phyloP scores from a whole-genome alignment of 2,329 filamentous ascomycete genomes.

The Aspergillus sp. region DNA sequence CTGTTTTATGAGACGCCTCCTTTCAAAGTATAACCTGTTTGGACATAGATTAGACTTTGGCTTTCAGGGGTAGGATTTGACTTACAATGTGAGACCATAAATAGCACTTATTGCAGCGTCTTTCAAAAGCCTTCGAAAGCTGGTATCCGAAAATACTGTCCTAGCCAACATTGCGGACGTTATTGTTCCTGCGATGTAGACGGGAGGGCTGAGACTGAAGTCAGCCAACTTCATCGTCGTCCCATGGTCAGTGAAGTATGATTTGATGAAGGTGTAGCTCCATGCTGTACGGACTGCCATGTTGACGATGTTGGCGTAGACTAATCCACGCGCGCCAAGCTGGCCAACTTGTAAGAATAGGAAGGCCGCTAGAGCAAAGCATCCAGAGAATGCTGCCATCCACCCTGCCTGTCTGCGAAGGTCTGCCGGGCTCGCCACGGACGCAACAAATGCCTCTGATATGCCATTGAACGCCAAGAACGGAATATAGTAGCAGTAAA shows the following conservation, averaged over 20 bases:
- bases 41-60: constrained; percentile 18
- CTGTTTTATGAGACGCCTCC: constrained; percentile 27
- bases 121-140: constrained; percentile 38
- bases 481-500: constrained; percentile 91
- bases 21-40: constrained; percentile 36
- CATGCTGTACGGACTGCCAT: constrained; percentile 83
- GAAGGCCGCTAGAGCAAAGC: constrained; percentile 73
- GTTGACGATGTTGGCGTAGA: constrained; percentile 84
- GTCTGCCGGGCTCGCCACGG: constrained; percentile 72
- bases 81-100: constrained; percentile 61
- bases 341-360: constrained; percentile 67
- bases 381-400: constrained; percentile 79
- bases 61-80: constrained; percentile 22
- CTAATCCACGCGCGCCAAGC: constrained; percentile 75
- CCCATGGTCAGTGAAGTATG: constrained; percentile 56
- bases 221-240: constrained; percentile 40
- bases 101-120: constrained; percentile 51
- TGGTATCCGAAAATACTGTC: constrained; percentile 11
- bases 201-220: constrained; percentile 46
- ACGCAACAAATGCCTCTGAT: constrained; percentile 87
- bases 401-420: constrained; percentile 74
- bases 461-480: constrained; percentile 89
- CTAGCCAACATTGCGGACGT: constrained; percentile 42
- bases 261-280: constrained; percentile 69
- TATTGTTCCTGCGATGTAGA: constrained; percentile 45